Conservation (phyloP, 345 rosid genomes). For the Eucalyptus pauciflora region DNA sequence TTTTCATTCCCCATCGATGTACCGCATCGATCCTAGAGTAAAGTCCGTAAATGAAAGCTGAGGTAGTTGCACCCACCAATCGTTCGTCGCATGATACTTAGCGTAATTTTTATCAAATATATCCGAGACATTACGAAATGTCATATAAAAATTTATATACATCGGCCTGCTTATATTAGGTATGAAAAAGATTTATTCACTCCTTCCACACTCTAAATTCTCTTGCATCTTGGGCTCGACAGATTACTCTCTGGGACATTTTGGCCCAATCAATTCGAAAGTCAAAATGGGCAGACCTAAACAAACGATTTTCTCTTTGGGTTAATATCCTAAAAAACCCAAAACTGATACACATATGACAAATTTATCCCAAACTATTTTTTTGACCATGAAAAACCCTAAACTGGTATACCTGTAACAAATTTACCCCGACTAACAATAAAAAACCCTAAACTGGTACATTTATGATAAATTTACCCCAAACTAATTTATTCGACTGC, state of each 20-base stretch:
- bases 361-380: too few species aligned
- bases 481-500: too few species aligned
- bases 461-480: too few species aligned
- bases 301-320: neutral
- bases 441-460: too few species aligned
- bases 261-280: neutral
- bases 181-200: neutral
- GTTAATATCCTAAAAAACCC: too few species aligned
- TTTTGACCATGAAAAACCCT: too few species aligned
- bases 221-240: neutral
- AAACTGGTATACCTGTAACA: too few species aligned
- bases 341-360: too few species aligned
- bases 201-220: neutral
- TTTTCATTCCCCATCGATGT: neutral
- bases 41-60: neutral
- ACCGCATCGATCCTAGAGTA: neutral
- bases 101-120: neutral
- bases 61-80: neutral
- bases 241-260: neutral
- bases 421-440: too few species aligned
- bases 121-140: neutral
- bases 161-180: neutral
- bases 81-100: neutral
- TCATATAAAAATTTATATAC: neutral
- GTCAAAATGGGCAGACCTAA: neutral